These are phyloP conservation scores for Paramecium octaurelia DNA, from an alignment of 73 alveolate genomes.

Conservation along the genomic window DNA sequence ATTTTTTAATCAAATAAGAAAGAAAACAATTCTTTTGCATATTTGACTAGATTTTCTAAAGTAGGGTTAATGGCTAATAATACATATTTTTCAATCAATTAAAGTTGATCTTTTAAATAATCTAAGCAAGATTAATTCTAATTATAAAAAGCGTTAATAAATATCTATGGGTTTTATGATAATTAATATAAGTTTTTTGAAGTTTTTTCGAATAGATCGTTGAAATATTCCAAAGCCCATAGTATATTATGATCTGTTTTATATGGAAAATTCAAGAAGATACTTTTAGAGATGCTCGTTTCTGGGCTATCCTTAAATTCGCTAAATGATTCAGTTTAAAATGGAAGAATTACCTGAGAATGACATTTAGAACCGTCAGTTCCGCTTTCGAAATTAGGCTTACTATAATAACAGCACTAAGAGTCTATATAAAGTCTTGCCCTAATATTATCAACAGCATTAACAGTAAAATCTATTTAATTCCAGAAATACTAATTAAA, in stretches of 20 bases:
- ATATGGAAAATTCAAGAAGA: slow-evolving; percentile 97
- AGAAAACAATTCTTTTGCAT: slow-evolving; percentile 71
- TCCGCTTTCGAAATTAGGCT: slow-evolving; percentile 97
- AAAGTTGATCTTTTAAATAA: slow-evolving; percentile 66
- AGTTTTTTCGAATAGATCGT: slow-evolving; percentile 87
- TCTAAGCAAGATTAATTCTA: not conserved
- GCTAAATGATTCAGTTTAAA: slow-evolving; percentile 87
- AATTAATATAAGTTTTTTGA: slow-evolving; percentile 80
- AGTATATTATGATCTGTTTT: slow-evolving; percentile 97
- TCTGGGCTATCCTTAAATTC: slow-evolving; percentile 95
- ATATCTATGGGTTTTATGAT: slow-evolving; percentile 68
- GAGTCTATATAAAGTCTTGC: slow-evolving; percentile 96
- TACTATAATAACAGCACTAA: slow-evolving; percentile 94
- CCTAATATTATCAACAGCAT: slow-evolving; percentile 97
- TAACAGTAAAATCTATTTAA: slow-evolving; percentile 85
- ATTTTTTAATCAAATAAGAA: slow-evolving; percentile 78
- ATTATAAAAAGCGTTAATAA: not conserved
- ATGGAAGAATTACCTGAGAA: slow-evolving; percentile 88
- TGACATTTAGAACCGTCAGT: slow-evolving; percentile 93
- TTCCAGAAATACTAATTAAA: slow-evolving; percentile 98
- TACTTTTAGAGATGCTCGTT: slow-evolving; percentile 96
- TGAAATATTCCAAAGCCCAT: slow-evolving; percentile 98
- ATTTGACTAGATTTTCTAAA: slow-evolving; percentile 71
- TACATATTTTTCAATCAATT: slow-evolving; percentile 68
- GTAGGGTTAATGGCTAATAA: slow-evolving; percentile 63